Evolutionary conservation across 2,329 filamentous ascomycete species (phyloP), one percentile per base, ranked within the genome.

Genomic region (Aspergillus persii): DNA sequence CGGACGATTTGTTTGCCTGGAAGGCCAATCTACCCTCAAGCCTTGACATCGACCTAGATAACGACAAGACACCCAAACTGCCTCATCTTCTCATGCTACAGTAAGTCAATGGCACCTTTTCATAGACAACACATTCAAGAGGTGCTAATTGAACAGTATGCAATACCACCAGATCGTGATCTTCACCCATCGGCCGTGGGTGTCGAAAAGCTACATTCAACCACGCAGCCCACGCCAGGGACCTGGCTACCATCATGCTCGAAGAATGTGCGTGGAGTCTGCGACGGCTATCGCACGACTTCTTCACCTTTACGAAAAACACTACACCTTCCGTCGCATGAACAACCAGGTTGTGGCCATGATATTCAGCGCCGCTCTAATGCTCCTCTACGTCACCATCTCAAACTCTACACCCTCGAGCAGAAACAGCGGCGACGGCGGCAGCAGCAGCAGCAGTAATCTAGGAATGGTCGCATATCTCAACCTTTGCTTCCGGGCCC

Each of bases 151-250:
- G 4, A 33, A 51, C 30, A 77, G 75, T 54, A 76, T 79, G 70
- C 76, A 79, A 70, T 79, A 79, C 54, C 71, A 79, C 58, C 76
- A 79, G 53, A 75, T 78, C 2, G 69, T 78, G 53, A 79, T 79
- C 29, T 77, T 78, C 62, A 71, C 77, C 57, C 77, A 79, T 49
- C 70, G 78, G 2, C 78, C 78, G 11, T 79, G 76, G 74, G 73
- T 79, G 18, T 78, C 78, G 3, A 74, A 77, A 57, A 73, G 66
- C 50, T 76, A 76, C 53, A 75, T 77, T 41, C 77, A 79, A 58
- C 77, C 77, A 2, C 70, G 71, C 26, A 70, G 68, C 36, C 76
- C 76, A 3, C 72, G 73, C 12, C 76, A 77, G 61, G 77, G 77
- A n/a, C 75, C 72, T 1, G 78, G 78, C 8, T 77, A 77, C 33